Percentiles rank a stretch among this genome's conserved stretches.
These are phyloP conservation scores for Aspergillus glaucus DNA, from an alignment of 2,329 filamentous ascomycete genomes.

Conservation along the genomic window DNA sequence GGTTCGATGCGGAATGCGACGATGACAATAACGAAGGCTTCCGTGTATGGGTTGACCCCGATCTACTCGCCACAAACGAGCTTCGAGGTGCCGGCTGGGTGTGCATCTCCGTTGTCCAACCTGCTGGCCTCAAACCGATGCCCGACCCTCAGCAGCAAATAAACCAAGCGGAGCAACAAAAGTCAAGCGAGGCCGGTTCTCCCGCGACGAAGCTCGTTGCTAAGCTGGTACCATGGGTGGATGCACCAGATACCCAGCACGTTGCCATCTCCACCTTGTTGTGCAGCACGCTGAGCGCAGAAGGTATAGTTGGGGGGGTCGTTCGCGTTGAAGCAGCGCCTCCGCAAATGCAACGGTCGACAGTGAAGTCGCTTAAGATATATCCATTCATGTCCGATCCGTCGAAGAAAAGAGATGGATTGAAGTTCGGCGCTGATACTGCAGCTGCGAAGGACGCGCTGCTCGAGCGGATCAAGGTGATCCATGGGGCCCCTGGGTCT, in stretches of 20 bases:
- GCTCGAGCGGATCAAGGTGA: constrained; percentile 63
- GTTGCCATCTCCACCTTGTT: constrained; percentile 71
- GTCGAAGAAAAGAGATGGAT: constrained; percentile 55
- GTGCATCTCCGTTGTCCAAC: constrained; percentile 77
- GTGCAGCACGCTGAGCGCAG: constrained; percentile 65
- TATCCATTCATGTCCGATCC: constrained; percentile 65
- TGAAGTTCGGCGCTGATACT: constrained; percentile 84
- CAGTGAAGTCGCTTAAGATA: constrained; percentile 65
- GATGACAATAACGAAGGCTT: constrained; percentile 54
- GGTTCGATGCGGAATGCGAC: constrained; percentile 65
- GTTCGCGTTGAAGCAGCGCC: constrained; percentile 81
- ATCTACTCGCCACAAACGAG: constrained; percentile 64
- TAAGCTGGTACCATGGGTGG: constrained; percentile 70
- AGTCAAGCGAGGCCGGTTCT: constrained; percentile 50
- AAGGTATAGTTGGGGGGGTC: constrained; percentile 74
- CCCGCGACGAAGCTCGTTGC: constrained; percentile 67
- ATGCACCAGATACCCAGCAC: constrained; percentile 75
- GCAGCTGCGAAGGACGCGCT: constrained; percentile 72
- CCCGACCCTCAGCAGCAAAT: constrained; percentile 63
- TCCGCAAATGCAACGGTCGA: constrained; percentile 59
- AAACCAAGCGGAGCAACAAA: constrained; percentile 60
- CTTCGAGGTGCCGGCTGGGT: constrained; percentile 73
- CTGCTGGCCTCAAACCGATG: constrained; percentile 66
- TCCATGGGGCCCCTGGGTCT: constrained; percentile 57
- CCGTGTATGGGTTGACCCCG: constrained; percentile 77